A percentile compares a stretch with the other conserved stretches of the same genome.
Conservation (phyloP, 768 basidiomycete genomes). For the Amanita molliuscula region DNA sequence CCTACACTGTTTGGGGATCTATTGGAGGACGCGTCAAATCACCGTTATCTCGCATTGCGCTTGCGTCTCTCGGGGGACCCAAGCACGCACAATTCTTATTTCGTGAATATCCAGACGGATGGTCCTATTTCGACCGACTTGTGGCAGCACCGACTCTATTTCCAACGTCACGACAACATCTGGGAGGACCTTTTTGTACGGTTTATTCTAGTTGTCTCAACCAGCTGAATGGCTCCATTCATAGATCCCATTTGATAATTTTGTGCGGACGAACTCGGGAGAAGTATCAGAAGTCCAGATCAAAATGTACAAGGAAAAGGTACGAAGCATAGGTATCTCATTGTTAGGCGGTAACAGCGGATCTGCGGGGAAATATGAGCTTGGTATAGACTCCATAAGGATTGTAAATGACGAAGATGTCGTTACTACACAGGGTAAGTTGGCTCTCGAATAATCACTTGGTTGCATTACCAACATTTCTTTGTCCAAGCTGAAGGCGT, state of each 20-base stretch:
- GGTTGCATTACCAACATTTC: background rate
- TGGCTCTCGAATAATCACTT: background rate
- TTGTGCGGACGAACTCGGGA: constrained; percentile 66
- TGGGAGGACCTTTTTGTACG: constrained; percentile 82
- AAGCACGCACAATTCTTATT: constrained; percentile 75
- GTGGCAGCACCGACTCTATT: constrained; percentile 93
- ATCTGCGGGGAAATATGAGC: constrained; percentile 66
- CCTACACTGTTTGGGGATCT: constrained; percentile 84
- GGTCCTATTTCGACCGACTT: constrained; percentile 72
- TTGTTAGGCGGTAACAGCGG: constrained; percentile 79
- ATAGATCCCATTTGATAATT: constrained; percentile 75
- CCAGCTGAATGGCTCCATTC: background rate
- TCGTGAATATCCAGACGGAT: constrained; percentile 88
- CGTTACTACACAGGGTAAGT: constrained; percentile 12
- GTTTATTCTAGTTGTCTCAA: constrained; percentile 7
- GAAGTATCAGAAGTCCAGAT: constrained; percentile 64
- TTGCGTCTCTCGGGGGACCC: constrained; percentile 71
- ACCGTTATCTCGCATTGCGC: constrained; percentile 73
- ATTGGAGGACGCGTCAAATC: constrained; percentile 73
- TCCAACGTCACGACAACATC: constrained; percentile 46
- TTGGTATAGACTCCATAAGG: constrained; percentile 73
- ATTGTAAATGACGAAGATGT: constrained; percentile 72
- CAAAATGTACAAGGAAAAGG: constrained; percentile 60
- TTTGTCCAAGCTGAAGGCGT: background rate
- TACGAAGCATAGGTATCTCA: constrained; percentile 80